These are phyloP conservation scores for Neofusicoccum laricinum DNA, from an alignment of 2,329 filamentous ascomycete genomes.

Conservation along the genomic window DNA sequence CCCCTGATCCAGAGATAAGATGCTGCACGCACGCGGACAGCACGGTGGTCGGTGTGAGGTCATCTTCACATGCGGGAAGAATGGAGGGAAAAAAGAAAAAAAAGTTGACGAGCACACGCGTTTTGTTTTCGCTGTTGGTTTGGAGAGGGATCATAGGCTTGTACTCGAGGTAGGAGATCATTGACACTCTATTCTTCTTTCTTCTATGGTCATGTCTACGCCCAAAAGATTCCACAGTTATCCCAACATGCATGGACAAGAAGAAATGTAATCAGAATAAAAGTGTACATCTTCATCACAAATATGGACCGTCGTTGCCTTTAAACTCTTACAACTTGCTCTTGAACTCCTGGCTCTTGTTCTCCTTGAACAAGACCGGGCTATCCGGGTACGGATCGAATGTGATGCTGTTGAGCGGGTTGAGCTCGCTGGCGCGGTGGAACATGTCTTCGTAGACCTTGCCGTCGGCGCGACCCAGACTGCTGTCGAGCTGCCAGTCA, in stretches of 20 bases:
- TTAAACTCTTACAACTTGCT: slow-evolving; percentile 4
- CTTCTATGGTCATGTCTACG: slow-evolving; percentile 15
- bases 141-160: not conserved
- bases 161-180: slow-evolving; percentile 13
- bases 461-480: slow-evolving; percentile 67
- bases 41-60: slow-evolving; percentile 1
- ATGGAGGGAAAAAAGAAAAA: not conserved
- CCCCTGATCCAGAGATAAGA: not conserved
- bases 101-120: not conserved
- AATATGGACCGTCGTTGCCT: not conserved
- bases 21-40: not conserved
- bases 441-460: slow-evolving; percentile 79
- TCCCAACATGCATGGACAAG: slow-evolving; percentile 12
- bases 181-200: slow-evolving; percentile 23
- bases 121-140: not conserved
- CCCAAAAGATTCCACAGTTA: slow-evolving; percentile 20
- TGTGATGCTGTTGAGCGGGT: slow-evolving; percentile 69
- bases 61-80: not conserved
- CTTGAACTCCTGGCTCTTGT: slow-evolving; percentile 20
- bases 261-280: not conserved
- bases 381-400: slow-evolving; percentile 70
- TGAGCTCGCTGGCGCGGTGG: slow-evolving; percentile 66
- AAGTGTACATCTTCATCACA: not conserved
- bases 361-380: slow-evolving; percentile 58
- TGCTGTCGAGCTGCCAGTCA: slow-evolving; percentile 74